Percentiles rank a stretch among this genome's conserved stretches.
phyloP scores from a whole-genome alignment of 2,329 filamentous ascomycete species.

The Byssoonygena ceratinophila region DNA sequence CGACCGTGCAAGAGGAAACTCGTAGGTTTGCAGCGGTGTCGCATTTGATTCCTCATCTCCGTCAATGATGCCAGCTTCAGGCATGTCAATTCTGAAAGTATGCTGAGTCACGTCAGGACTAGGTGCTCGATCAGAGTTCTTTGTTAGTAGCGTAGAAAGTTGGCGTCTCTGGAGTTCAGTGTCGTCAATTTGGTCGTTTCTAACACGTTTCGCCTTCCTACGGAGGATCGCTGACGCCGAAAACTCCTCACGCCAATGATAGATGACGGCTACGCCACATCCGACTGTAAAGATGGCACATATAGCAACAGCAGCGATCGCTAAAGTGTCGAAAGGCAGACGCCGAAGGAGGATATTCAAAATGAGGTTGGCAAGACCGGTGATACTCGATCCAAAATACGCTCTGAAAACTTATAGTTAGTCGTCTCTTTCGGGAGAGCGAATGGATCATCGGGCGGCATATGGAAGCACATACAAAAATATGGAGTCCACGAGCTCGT shows the following conservation, averaged over 20 bases:
- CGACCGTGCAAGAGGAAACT: constrained; percentile 10
- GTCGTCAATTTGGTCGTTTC: constrained; percentile 20
- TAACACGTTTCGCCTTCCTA: constrained; percentile 5
- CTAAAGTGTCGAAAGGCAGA: constrained; percentile 23
- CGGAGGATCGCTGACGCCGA: background rate
- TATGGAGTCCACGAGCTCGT: constrained; percentile 24
- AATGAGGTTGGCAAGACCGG: constrained; percentile 28
- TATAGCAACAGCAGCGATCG: constrained; percentile 23
- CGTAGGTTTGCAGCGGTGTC: constrained; percentile 14
- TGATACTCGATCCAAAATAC: constrained; percentile 23
- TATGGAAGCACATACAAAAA: constrained; percentile 25
- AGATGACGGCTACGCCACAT: constrained; percentile 23
- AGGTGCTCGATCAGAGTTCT: constrained; percentile 22
- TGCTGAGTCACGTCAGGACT: constrained; percentile 22
- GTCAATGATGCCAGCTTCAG: constrained; percentile 18
- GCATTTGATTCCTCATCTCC: constrained; percentile 19
- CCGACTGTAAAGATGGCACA: constrained; percentile 23
- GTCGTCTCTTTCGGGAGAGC: background rate
- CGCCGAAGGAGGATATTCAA: constrained; percentile 26
- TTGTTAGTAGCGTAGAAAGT: constrained; percentile 30
- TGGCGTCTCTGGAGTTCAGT: constrained; percentile 34
- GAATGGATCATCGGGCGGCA: no score
- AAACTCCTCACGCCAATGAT: constrained; percentile 14
- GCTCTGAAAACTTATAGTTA: constrained; percentile 12
- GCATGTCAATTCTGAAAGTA: constrained; percentile 24